phyloP scores from a whole-genome alignment of 192 early-diverging fungal species.

The Geranomyces michiganensis region DNA sequence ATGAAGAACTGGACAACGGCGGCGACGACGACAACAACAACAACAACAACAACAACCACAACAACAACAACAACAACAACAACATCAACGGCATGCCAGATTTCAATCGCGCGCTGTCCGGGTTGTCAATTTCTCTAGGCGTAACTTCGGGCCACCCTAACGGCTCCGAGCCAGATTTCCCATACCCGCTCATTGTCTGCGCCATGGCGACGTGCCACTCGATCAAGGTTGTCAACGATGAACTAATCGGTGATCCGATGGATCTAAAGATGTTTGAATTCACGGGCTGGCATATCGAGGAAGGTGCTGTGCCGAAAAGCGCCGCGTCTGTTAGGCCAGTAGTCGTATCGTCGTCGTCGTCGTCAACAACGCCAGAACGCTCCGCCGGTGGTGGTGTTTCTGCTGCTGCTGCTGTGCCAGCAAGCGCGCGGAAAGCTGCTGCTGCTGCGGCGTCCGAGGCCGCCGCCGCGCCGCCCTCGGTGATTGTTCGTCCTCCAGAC shows the following conservation, averaged over 20 bases:
- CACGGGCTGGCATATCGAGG: slow-evolving; percentile 90
- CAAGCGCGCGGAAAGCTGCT: slow-evolving; percentile 6
- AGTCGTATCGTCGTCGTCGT: background rate
- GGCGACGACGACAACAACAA: no score
- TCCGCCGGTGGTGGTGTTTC: no score
- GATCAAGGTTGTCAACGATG: slow-evolving; percentile 87
- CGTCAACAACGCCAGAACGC: background rate
- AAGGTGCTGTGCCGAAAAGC: slow-evolving; percentile 60
- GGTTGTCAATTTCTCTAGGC: slow-evolving; percentile 31
- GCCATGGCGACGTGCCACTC: slow-evolving; percentile 68
- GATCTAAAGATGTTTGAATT: slow-evolving; percentile 99
- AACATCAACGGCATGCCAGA: background rate
- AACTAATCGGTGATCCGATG: slow-evolving; percentile 91
- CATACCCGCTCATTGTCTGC: slow-evolving; percentile 57
- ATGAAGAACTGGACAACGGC: background rate
- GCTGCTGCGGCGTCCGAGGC: slow-evolving; percentile 52
- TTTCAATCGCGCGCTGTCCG: slow-evolving; percentile 41
- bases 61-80: no score
- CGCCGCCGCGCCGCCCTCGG: slow-evolving; percentile 23
- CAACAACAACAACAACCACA: background rate
- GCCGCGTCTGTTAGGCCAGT: no score
- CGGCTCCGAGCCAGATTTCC: slow-evolving; percentile 43
- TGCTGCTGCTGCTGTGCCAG: background rate
- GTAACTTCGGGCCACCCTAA: slow-evolving; percentile 40
- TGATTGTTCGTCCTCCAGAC: slow-evolving; percentile 86